These are phyloP conservation scores for Carnegiea gigantea DNA, from an alignment of 179 eudicot species.

Conservation along the genomic window DNA sequence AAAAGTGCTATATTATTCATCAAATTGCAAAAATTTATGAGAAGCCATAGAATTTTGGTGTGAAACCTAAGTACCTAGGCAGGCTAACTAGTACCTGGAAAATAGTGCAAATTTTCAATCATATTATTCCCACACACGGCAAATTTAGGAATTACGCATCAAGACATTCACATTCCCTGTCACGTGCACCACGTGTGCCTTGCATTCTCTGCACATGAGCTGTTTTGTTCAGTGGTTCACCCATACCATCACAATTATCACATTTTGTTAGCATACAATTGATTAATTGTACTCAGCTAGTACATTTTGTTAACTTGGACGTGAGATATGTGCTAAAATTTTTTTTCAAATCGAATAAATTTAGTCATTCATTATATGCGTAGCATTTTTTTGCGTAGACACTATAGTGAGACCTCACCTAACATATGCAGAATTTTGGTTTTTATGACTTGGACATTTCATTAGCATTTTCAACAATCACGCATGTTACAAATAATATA, in stretches of 20 bases:
- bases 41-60: not conserved
- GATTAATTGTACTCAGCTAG: too few species aligned
- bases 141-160: conserved; percentile 13
- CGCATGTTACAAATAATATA: too few species aligned
- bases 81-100: not conserved
- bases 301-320: too few species aligned
- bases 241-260: conserved; percentile 8
- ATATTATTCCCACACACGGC: not conserved
- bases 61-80: not conserved
- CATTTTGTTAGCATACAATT: not conserved
- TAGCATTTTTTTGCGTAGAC: too few species aligned
- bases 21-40: not conserved
- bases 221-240: conserved; percentile 25
- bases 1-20: not conserved
- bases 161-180: conserved; percentile 27
- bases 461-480: too few species aligned
- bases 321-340: too few species aligned
- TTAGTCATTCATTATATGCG: too few species aligned
- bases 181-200: conserved; percentile 39
- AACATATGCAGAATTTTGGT: too few species aligned
- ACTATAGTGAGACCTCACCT: too few species aligned
- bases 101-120: not conserved
- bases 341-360: too few species aligned
- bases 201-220: conserved; percentile 23
- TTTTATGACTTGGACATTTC: too few species aligned